A percentile compares a stretch with the other conserved stretches of the same genome.
Evolutionary conservation across 768 basidiomycete genomes (phyloP).

Genomic region (Punctularia strigosozonata): DNA sequence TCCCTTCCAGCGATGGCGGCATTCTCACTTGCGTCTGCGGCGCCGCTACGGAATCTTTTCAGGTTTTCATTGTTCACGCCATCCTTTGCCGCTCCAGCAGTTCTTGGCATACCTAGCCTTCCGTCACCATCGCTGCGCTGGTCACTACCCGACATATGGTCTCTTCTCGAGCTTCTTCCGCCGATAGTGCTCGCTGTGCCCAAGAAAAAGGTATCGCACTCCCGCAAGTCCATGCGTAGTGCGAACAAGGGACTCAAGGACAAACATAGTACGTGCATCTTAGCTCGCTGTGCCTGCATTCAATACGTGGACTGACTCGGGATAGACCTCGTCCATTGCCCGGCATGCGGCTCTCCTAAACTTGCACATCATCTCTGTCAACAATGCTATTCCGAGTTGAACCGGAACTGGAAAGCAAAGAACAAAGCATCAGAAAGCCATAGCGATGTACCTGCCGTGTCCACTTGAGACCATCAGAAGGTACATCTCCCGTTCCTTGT

Average conservation of each 20-base stretch:
- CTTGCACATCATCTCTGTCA: conserved; percentile 83
- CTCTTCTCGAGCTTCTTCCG: conserved; percentile 68
- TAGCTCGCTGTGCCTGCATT: background rate
- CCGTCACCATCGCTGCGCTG: conserved; percentile 22
- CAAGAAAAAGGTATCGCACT: conserved; percentile 89
- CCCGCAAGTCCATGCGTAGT: conserved; percentile 87
- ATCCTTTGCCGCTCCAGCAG: conserved; percentile 14
- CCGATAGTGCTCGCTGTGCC: conserved; percentile 87
- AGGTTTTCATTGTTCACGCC: conserved; percentile 11
- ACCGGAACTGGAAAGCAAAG: conserved; percentile 46
- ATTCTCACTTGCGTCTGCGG: too few relatives aligned
- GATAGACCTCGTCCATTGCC: conserved; percentile 81
- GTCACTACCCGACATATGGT: conserved; percentile 28
- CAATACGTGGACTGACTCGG: conserved; percentile 3
- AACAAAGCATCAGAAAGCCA: too few relatives aligned
- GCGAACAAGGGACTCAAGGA: conserved; percentile 94
- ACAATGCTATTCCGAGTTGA: conserved; percentile 65
- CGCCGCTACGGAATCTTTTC: too few relatives aligned
- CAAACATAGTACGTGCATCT: conserved; percentile 59
- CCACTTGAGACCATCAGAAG: too few relatives aligned
- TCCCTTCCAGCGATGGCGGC: too few relatives aligned
- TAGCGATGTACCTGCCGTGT: too few relatives aligned
- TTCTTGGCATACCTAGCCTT: too few relatives aligned
- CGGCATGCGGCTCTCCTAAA: conserved; percentile 83
- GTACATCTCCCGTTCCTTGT: too few relatives aligned